Conservation (phyloP, 2,329 filamentous ascomycete species). For the Coniochaeta pulveracea region DNA sequence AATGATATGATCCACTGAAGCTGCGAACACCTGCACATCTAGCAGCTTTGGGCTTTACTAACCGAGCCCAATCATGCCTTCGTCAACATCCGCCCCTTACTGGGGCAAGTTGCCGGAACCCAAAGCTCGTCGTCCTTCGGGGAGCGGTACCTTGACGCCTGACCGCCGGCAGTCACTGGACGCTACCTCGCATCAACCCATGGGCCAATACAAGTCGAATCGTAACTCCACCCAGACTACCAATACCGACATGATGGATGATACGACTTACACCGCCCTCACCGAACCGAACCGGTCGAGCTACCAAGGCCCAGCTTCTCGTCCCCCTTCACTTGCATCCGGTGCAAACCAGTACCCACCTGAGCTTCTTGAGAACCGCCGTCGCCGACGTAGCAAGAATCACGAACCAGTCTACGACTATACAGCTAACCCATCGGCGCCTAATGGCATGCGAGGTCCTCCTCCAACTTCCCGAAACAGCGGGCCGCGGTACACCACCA, state of each 20-base stretch:
- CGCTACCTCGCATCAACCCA: slow-evolving; percentile 22
- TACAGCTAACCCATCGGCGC: slow-evolving; percentile 35
- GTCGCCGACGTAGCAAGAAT: slow-evolving; percentile 28
- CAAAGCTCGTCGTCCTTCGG: slow-evolving; percentile 25
- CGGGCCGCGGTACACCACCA: slow-evolving; percentile 16
- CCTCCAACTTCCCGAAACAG: slow-evolving; percentile 42
- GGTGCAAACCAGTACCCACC: slow-evolving; percentile 27
- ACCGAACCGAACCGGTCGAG: slow-evolving; percentile 41
- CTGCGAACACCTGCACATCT: slow-evolving; percentile 12
- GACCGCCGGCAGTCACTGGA: slow-evolving; percentile 23
- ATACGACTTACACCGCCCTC: slow-evolving; percentile 47
- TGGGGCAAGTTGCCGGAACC: slow-evolving; percentile 46
- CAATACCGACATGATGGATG: slow-evolving; percentile 41
- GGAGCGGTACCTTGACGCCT: slow-evolving; percentile 18
- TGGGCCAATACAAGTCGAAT: slow-evolving; percentile 30
- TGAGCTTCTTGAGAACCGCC: slow-evolving; percentile 30
- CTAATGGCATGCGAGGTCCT: slow-evolving; percentile 49
- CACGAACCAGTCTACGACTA: slow-evolving; percentile 27
- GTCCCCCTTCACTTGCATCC: slow-evolving; percentile 46
- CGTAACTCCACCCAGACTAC: slow-evolving; percentile 44
- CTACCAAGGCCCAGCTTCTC: slow-evolving; percentile 41
- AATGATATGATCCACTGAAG: slow-evolving; percentile 5
- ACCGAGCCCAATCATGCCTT: slow-evolving; percentile 9
- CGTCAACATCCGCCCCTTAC: slow-evolving; percentile 34
- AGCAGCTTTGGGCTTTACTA: slow-evolving; percentile 5